A percentile compares a stretch with the other conserved stretches of the same genome.
phyloP scores from a whole-genome alignment of 1,284 basidiomycete species.

The Ustilago crameri region DNA sequence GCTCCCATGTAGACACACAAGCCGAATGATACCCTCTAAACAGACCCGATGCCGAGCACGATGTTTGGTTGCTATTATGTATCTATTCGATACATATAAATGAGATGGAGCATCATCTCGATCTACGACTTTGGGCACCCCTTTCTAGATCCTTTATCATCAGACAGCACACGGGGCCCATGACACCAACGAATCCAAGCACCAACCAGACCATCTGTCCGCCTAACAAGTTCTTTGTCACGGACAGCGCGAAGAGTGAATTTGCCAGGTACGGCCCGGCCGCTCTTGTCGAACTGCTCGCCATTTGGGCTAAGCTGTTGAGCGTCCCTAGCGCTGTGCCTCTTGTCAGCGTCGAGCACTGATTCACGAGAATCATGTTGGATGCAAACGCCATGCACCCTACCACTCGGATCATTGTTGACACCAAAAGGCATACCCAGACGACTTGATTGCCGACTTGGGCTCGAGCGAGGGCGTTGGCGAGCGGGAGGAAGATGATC shows the following conservation, averaged over 20 bases:
- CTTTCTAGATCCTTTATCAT: conserved; percentile 25
- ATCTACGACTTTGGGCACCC: background rate
- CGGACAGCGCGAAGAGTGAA: conserved; percentile 44
- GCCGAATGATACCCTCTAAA: background rate
- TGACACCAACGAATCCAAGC: conserved; percentile 16
- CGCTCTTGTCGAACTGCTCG: conserved; percentile 31
- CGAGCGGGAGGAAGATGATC: conserved; percentile 62
- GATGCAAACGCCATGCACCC: conserved; percentile 36
- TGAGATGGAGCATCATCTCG: too few relatives aligned
- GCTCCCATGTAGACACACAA: background rate
- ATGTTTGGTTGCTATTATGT: too few relatives aligned
- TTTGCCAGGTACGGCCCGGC: conserved; percentile 49
- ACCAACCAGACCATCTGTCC: conserved; percentile 56
- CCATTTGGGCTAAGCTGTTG: conserved; percentile 52
- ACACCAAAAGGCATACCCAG: conserved; percentile 16
- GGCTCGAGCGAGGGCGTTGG: conserved; percentile 52
- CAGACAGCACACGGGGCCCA: conserved; percentile 17
- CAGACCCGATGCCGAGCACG: background rate
- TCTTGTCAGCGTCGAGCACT: conserved; percentile 33
- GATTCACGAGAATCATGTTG: conserved; percentile 54
- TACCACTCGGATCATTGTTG: conserved; percentile 16
- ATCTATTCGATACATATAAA: too few relatives aligned
- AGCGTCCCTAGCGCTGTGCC: conserved; percentile 42
- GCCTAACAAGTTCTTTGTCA: conserved; percentile 34
- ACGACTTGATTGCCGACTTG: conserved; percentile 3